Base-by-base conservation (phyloP, 805 yeast genomes). In the Cyberlindnera subsufficiens region DNA sequence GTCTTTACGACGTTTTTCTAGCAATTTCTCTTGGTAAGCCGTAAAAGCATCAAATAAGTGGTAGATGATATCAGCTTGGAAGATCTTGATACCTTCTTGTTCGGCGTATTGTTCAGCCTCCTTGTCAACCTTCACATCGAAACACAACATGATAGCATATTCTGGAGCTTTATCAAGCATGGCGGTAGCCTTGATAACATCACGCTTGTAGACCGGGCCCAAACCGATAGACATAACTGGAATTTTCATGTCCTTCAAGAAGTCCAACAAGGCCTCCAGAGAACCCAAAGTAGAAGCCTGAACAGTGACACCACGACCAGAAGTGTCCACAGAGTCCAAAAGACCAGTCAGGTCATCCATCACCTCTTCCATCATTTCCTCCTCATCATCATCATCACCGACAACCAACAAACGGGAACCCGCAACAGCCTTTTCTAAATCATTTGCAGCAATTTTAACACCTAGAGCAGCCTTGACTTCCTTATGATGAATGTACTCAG, bases 231-330 rank as follows among this genome's bases (percentile, higher is more conserved):
- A 86, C 96, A 91, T 89, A 31, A 93, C 99, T 17, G 99, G 99
- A 66, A 93, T 93, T 76, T 93, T 93, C 97, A 90, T 87, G 59
- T 87, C 96, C 69, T 91, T 91, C 65, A 93, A 77, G 87, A 93
- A 93, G 67, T 91, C 98, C 51, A 93, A 76, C 54, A 93, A 72
- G 3, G 99, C 99, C 71, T 93, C 99, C 58, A 93, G 73, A 35
- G 99, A 90, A 75, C 99, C 99, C 60, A 93, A 77, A 17, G 99
- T 93, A 6, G 97, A 89, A 1, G 99, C 97, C 71, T 93, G 99
- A 37, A 93, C 99, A 55, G 89, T 87, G 43, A 93, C 99, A 78
- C 99, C 99, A 63, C 79, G 80, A 59, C 99, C 99, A 37, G 90
- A 76, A 51, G 86, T 80, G 67, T 95, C 99, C 49, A 93, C 96